phyloP scores from a whole-genome alignment of 2,329 filamentous ascomycete species.

The Exophiala oligosperma region DNA sequence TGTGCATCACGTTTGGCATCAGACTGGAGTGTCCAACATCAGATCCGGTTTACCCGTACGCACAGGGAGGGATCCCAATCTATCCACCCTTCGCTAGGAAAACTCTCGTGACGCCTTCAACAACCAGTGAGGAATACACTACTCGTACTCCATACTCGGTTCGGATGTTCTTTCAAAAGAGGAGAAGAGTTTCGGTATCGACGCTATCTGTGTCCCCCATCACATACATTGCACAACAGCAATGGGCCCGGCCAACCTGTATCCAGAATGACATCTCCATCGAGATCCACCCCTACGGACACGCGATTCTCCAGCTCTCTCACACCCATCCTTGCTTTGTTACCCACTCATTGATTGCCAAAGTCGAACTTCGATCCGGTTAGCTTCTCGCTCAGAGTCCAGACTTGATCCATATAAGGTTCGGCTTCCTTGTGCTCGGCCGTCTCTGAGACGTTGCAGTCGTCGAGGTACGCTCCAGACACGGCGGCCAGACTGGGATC shows the following conservation, averaged over 20 bases:
- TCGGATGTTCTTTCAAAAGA: too few relatives aligned
- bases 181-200: too few relatives aligned
- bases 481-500: conserved; percentile 28
- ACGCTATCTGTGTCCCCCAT: too few relatives aligned
- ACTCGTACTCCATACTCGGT: too few relatives aligned
- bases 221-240: background rate
- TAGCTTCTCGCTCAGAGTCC: conserved; percentile 48
- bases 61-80: too few relatives aligned
- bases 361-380: conserved; percentile 40
- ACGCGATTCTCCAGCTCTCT: background rate
- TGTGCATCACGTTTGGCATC: too few relatives aligned
- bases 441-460: conserved; percentile 40
- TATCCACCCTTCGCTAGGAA: too few relatives aligned
- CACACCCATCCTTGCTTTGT: background rate
- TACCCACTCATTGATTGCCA: background rate
- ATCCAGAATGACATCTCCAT: background rate
- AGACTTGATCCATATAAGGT: conserved; percentile 42
- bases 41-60: too few relatives aligned
- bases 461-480: conserved; percentile 39
- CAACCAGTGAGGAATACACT: too few relatives aligned
- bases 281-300: background rate
- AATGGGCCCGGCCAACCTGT: background rate
- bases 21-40: too few relatives aligned
- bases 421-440: conserved; percentile 9
- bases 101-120: too few relatives aligned